Percentiles rank a stretch among this genome's conserved stretches.
These are phyloP conservation scores for Solanum habrochaites DNA, from an alignment of 257 asterid genomes.

Conservation along the genomic window DNA sequence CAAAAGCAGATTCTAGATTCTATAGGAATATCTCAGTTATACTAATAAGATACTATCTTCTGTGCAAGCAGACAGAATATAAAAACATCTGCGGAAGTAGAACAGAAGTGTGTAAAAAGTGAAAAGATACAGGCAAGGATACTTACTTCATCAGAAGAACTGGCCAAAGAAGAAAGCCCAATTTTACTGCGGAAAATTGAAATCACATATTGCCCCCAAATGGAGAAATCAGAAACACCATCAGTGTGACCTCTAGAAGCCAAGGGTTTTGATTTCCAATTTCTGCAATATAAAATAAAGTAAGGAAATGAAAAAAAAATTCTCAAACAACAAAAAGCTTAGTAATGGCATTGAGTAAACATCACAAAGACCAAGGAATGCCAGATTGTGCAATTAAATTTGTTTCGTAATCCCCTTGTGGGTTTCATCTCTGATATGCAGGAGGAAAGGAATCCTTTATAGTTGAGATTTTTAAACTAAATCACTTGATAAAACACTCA, in stretches of 20 bases:
- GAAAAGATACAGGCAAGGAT: background rate
- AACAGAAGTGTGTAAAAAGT: background rate
- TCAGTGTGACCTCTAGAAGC: constrained; percentile 68
- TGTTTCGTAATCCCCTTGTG: background rate
- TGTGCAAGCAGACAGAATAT: background rate
- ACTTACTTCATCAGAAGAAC: constrained; percentile 58
- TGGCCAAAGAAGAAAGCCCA: constrained; percentile 60
- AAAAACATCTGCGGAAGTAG: background rate
- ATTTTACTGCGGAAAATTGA: constrained; percentile 73
- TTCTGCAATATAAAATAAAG: constrained; percentile 29
- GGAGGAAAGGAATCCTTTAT: background rate
- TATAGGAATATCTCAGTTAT: background rate
- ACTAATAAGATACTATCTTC: background rate
- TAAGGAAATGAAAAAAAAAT: background rate
- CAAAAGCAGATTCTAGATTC: background rate
- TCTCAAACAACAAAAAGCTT: background rate
- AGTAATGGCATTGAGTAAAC: background rate
- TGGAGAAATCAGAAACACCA: constrained; percentile 72
- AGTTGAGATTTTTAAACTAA: background rate
- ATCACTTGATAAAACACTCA: background rate
- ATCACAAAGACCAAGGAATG: background rate
- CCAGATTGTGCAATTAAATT: background rate
- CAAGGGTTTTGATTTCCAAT: constrained; percentile 59
- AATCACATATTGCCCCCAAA: constrained; percentile 90
- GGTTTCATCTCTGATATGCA: background rate